These are phyloP conservation scores for Colletotrichum ledebouriae DNA, from an alignment of 2,329 filamentous ascomycete genomes.

Conservation along the genomic window DNA sequence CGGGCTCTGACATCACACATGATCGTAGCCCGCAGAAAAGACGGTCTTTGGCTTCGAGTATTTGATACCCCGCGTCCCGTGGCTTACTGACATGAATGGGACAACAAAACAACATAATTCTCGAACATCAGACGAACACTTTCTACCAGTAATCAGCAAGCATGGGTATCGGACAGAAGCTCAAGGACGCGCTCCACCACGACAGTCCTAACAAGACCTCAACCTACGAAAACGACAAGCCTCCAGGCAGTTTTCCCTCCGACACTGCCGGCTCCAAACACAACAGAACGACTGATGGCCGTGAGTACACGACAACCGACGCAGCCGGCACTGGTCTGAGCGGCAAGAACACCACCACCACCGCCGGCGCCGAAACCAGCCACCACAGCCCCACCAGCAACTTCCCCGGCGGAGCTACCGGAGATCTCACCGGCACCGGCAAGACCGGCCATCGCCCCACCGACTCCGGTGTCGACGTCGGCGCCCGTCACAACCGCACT, in stretches of 20 bases:
- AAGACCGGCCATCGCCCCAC: slow-evolving; percentile 22
- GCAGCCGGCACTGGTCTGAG: slow-evolving; percentile 26
- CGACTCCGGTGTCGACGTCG: slow-evolving; percentile 40
- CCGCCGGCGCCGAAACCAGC: slow-evolving; percentile 54
- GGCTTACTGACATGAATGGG: not conserved
- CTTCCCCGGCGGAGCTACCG: slow-evolving; percentile 18
- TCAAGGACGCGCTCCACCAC: slow-evolving; percentile 42
- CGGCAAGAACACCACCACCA: slow-evolving; percentile 55
- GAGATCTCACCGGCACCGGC: slow-evolving; percentile 9
- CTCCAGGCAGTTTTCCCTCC: slow-evolving; percentile 39
- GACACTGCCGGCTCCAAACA: slow-evolving; percentile 32
- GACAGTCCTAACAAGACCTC: slow-evolving; percentile 18
- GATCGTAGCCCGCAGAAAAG: not conserved
- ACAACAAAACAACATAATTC: not conserved
- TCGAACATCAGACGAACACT: slow-evolving; percentile 5
- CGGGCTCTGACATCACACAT: slow-evolving; percentile 32
- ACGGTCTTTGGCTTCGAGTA: slow-evolving; percentile 5
- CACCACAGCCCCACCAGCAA: slow-evolving; percentile 17
- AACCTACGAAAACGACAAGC: slow-evolving; percentile 27
- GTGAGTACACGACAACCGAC: slow-evolving; percentile 14
- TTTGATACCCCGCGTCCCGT: slow-evolving; percentile 27
- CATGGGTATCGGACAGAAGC: slow-evolving; percentile 43
- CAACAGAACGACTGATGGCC: slow-evolving; percentile 11
- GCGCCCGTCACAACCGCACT: slow-evolving; percentile 2
- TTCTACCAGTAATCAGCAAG: slow-evolving; percentile 13